These are phyloP conservation scores for Exsudoporus frostii DNA, from an alignment of 768 basidiomycete genomes.

Conservation along the genomic window DNA sequence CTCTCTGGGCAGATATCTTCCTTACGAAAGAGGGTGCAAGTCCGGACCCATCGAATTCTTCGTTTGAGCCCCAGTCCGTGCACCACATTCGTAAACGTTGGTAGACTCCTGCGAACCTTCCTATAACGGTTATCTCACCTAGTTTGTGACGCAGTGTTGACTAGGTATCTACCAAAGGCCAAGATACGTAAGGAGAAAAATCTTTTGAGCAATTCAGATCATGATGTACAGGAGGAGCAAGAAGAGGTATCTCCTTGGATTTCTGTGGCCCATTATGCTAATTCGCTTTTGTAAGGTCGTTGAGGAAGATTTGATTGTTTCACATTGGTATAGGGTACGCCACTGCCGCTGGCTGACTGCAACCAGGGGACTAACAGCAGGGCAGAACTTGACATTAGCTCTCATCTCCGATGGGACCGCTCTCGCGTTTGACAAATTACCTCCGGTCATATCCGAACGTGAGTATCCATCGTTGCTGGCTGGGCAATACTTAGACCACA, in stretches of 20 bases:
- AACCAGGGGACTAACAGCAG: conserved; percentile 3
- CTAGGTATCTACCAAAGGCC: conserved; percentile 71
- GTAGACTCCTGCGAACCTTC: conserved; percentile 23
- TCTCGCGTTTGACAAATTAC: conserved; percentile 52
- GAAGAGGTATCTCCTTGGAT: conserved; percentile 41
- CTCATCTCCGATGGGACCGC: conserved; percentile 69
- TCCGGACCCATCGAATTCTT: conserved; percentile 56
- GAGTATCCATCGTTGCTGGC: conserved; percentile 27
- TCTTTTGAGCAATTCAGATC: conserved; percentile 53
- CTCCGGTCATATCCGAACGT: conserved; percentile 63
- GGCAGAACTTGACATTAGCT: conserved; percentile 82
- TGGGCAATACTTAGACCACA: conserved; percentile 11
- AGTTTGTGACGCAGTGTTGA: conserved; percentile 56
- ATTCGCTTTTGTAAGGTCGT: conserved; percentile 19
- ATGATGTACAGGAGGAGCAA: conserved; percentile 41
- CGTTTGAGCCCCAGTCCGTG: conserved; percentile 54
- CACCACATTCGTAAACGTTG: conserved; percentile 74
- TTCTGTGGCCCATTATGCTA: conserved; percentile 8
- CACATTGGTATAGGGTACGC: conserved; percentile 79
- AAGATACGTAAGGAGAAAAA: conserved; percentile 83
- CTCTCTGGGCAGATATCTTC: conserved; percentile 82
- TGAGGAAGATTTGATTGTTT: conserved; percentile 60
- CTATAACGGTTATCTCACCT: conserved; percentile 1
- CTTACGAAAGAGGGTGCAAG: conserved; percentile 62
- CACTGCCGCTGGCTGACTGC: not conserved